Percentiles rank a stretch among this genome's conserved stretches.
Evolutionary conservation across 331 rosid species (phyloP).

Genomic region (Arachis monticola): DNA sequence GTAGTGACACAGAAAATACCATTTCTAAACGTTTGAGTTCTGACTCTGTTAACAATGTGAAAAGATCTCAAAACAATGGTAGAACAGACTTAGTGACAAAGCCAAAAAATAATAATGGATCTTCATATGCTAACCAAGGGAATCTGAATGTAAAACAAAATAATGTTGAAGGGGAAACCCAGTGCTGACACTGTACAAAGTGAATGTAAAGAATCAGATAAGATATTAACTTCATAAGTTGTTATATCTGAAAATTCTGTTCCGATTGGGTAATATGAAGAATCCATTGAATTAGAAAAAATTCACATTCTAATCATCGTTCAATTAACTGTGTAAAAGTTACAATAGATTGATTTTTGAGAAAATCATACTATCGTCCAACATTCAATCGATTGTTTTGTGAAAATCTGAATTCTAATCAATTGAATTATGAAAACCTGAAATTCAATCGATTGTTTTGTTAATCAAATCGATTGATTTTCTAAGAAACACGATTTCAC

Average conservation of each 20-base stretch:
- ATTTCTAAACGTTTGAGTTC: conserved; percentile 49
- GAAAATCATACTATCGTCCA: no score
- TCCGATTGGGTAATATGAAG: no score
- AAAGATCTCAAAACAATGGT: conserved; percentile 43
- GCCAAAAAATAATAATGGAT: conserved; percentile 51
- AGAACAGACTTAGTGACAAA: conserved; percentile 44
- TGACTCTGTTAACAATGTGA: conserved; percentile 45
- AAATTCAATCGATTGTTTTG: no score
- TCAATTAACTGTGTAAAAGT: no score
- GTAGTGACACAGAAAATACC: conserved; percentile 50
- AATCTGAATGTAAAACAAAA: conserved; percentile 46
- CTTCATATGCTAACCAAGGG: conserved; percentile 49
- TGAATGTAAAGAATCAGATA: conserved; percentile 52
- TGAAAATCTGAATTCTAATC: no score
- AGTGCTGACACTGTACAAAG: conserved; percentile 49
- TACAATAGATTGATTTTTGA: no score
- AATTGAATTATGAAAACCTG: no score
- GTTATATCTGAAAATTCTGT: conserved; percentile 59
- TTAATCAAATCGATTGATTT: no score
- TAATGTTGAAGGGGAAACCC: conserved; percentile 44
- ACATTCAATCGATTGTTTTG: no score
- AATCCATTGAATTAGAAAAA: no score
- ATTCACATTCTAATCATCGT: no score
- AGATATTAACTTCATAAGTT: conserved; percentile 44
- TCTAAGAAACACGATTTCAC: no score